Evolutionary conservation across 1,284 basidiomycete species (phyloP).

Genomic region (Schizopora paradoxa): DNA sequence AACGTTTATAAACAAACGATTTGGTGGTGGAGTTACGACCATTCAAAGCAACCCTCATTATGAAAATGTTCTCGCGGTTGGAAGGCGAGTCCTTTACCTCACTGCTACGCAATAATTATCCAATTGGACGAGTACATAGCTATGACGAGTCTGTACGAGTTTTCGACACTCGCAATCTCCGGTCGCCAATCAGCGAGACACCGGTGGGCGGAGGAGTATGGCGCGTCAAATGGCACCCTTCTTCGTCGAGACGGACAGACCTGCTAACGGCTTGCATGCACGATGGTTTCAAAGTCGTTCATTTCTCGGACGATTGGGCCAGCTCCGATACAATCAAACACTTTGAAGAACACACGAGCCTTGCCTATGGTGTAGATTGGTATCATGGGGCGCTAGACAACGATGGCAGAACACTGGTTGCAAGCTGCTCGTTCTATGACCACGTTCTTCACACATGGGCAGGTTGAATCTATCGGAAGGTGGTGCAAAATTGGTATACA

Average conservation of each 20-base stretch:
- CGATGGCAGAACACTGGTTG: constrained; percentile 52
- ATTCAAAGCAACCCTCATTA: constrained; percentile 81
- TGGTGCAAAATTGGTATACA: too few relatives aligned
- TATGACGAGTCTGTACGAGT: constrained; percentile 83
- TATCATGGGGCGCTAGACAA: constrained; percentile 39
- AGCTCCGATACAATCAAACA: constrained; percentile 44
- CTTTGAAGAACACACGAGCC: constrained; percentile 75
- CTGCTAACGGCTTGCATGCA: constrained; percentile 95
- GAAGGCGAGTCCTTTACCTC: constrained; percentile 54
- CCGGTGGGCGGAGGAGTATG: constrained; percentile 90
- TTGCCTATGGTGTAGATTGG: constrained; percentile 98
- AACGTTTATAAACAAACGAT: constrained; percentile 73
- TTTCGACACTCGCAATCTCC: constrained; percentile 77
- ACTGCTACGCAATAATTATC: background rate
- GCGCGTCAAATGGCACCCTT: constrained; percentile 95
- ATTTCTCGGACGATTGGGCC: constrained; percentile 32
- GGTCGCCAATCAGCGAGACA: constrained; percentile 51
- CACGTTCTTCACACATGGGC: constrained; percentile 81
- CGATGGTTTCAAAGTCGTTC: constrained; percentile 86
- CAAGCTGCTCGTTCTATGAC: constrained; percentile 97
- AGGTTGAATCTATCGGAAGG: constrained; percentile 33
- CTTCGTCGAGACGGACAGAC: constrained; percentile 49
- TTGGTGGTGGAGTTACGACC: constrained; percentile 70
- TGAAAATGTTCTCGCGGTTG: constrained; percentile 85
- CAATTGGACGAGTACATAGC: constrained; percentile 36